Conservation (phyloP, 192 early-diverging fungal genomes). For the Coemansia biformis region DNA sequence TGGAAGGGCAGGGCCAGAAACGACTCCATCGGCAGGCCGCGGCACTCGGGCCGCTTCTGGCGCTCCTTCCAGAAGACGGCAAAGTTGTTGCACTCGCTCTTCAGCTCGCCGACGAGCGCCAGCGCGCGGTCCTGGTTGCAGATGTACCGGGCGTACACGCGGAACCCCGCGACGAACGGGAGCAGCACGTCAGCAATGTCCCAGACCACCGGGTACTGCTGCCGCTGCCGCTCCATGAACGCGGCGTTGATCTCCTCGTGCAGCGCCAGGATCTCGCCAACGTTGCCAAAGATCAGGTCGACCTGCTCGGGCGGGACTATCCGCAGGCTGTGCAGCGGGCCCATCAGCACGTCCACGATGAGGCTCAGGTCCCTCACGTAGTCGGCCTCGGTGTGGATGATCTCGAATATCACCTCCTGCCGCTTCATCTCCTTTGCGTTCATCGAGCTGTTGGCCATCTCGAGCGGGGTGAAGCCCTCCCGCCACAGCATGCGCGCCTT, state of each 20-base stretch:
- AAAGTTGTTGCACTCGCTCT: constrained; percentile 48
- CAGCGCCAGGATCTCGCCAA: constrained; percentile 51
- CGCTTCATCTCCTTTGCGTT: constrained; percentile 70
- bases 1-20: constrained; percentile 57
- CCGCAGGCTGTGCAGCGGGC: constrained; percentile 43
- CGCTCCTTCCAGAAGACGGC: constrained; percentile 49
- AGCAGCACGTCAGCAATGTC: constrained; percentile 53
- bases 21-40: constrained; percentile 52
- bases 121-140: constrained; percentile 58
- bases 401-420: constrained; percentile 95
- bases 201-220: constrained; percentile 53
- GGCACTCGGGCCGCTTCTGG: constrained; percentile 49
- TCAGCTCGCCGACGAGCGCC: constrained; percentile 44
- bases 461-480: constrained; percentile 52
- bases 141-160: constrained; percentile 52
- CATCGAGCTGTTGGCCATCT: constrained; percentile 56
- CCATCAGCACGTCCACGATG: constrained; percentile 64
- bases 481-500: constrained; percentile 53
- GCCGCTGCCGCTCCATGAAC: constrained; percentile 53
- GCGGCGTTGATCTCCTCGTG: constrained; percentile 51
- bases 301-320: constrained; percentile 45
- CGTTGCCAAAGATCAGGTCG: constrained; percentile 51
- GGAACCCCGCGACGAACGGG: constrained; percentile 46
- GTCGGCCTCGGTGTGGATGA: constrained; percentile 84
- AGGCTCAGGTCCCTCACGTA: constrained; percentile 84